Evolutionary conservation across 2,329 filamentous ascomycete genomes (phyloP), one percentile per base, ranked within the genome.

Genomic region (Metarhizium humberi): DNA sequence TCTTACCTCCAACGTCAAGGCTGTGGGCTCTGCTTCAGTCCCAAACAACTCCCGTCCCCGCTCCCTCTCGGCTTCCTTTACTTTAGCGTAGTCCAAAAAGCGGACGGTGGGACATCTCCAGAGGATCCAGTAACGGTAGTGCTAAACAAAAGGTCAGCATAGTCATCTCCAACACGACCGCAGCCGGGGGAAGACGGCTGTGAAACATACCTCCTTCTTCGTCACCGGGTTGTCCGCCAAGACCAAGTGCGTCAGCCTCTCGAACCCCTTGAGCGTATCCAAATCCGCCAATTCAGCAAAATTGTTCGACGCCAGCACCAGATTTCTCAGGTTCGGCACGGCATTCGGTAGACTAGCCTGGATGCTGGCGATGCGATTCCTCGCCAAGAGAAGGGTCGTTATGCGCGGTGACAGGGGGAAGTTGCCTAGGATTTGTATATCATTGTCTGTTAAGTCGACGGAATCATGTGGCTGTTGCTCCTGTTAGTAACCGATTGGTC

Each of bases 391-490:
- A 46, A 99, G 82, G 20, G 90, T 95, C 63, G 84, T 88, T 65
- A 97, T 79, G 63, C 94, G 88, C 49, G 90, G 92, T 55, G 88
- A 92, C 52, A 95, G 84, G 3, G 94, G 94, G 70, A 99, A 96
- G 75, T 96, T 96, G 61, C 86, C 87, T 60, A 99, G 82, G 51
- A 87, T 78, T 64, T 89, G 84, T 67, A 99, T 92, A 73, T 96
- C 92, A 73, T 99, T 99, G 78, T 99, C 94, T 72, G 94, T 97
- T 66, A 99, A 86, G 76, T 99, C 94, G 78, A 99, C 95, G 62
- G 90, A 86, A 77, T 97, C 94, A 81, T 95, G 91, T 65, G 92
- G 90, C 90, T 95, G 42, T 45, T 20, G 65, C 16, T 57, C 54
- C 62, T 16, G 58, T 43, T 30, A 50, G 56, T 40, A 38, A 38